A percentile compares a stretch with the other conserved stretches of the same genome.
These are phyloP conservation scores for Pythium dissotocum DNA, from an alignment of 352 stramenopile genomes.

Conservation along the genomic window DNA sequence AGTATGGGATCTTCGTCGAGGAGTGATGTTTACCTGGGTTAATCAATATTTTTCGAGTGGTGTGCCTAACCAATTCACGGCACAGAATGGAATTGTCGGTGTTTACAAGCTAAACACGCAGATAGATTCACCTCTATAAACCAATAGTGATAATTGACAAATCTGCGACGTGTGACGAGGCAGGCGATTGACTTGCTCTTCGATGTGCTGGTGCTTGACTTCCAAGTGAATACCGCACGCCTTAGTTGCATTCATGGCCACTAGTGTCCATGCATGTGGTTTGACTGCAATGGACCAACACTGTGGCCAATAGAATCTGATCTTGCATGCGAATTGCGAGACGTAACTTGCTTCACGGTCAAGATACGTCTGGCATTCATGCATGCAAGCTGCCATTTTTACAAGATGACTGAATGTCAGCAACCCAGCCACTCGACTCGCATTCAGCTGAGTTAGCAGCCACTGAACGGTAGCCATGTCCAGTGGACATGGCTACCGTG, in stretches of 20 bases:
- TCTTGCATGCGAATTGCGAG: too few relatives aligned
- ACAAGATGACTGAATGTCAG: too few relatives aligned
- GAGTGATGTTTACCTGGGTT: not conserved
- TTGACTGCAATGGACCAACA: too few relatives aligned
- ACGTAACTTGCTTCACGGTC: not conserved
- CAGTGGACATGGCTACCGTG: too few relatives aligned
- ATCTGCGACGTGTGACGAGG: conserved; percentile 4
- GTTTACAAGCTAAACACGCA: not conserved
- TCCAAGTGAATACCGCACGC: too few relatives aligned
- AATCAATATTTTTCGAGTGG: not conserved
- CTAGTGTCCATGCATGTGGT: too few relatives aligned
- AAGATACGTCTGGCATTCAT: too few relatives aligned
- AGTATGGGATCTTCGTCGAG: not conserved
- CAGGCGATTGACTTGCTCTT: too few relatives aligned
- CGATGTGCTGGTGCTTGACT: too few relatives aligned
- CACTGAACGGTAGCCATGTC: not conserved
- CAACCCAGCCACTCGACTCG: not conserved
- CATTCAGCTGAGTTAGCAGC: conserved; percentile 1
- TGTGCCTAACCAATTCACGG: not conserved
- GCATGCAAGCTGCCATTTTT: too few relatives aligned
- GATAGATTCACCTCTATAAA: not conserved
- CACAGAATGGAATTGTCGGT: not conserved
- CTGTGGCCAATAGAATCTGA: too few relatives aligned
- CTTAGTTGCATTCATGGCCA: too few relatives aligned
- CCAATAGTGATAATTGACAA: not conserved